Conservation (phyloP, 805 yeast species). For the Grigorovia yakushimaensis region DNA sequence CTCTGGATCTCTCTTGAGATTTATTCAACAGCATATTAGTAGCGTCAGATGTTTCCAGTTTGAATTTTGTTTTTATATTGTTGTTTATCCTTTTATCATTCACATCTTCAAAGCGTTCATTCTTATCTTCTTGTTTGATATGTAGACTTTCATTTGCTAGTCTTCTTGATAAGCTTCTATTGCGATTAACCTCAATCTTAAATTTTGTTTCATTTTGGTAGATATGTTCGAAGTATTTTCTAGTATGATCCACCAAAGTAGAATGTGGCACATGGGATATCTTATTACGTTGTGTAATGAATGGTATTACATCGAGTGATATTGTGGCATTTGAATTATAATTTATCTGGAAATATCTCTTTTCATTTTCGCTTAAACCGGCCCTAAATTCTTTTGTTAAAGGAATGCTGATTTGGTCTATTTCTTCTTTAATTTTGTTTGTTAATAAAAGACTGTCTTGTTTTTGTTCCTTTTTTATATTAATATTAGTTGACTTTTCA, state of each 20-base stretch:
- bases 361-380: conserved; percentile 12
- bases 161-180: conserved; percentile 19
- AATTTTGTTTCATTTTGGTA: conserved; percentile 8
- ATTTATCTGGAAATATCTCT: conserved; percentile 13
- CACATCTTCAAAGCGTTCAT: background rate
- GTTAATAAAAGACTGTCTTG: no score
- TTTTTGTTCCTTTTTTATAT: no score
- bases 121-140: background rate
- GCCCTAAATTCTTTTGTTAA: background rate
- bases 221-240: conserved; percentile 11
- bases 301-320: conserved; percentile 20
- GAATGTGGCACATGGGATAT: conserved; percentile 14
- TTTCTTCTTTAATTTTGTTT: background rate
- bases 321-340: conserved; percentile 16
- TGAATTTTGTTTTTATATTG: background rate
- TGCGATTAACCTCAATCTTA: conserved; percentile 22
- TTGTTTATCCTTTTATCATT: background rate
- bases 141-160: conserved; percentile 7
- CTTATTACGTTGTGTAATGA: conserved; percentile 7
- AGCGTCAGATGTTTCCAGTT: background rate
- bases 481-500: no score
- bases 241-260: conserved; percentile 6
- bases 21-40: background rate
- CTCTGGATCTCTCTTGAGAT: conserved; percentile 3
- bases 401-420: conserved; percentile 5